These are phyloP conservation scores for Lasiodiplodia citricola DNA, from an alignment of 2,329 filamentous ascomycete genomes.

Conservation along the genomic window DNA sequence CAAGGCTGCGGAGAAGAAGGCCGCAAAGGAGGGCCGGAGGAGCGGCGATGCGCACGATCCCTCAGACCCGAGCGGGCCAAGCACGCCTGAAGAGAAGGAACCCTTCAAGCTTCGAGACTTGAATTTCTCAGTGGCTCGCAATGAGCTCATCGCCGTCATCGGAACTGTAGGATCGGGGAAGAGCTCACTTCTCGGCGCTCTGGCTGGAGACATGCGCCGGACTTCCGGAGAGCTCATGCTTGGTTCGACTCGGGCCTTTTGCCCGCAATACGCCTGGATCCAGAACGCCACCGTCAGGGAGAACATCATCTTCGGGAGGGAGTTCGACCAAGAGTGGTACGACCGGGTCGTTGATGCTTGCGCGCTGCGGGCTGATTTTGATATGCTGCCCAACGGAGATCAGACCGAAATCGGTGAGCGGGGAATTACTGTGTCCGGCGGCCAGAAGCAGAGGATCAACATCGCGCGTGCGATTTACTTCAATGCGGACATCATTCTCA, in stretches of 20 bases:
- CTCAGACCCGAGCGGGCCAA: slow-evolving; percentile 31
- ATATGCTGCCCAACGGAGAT: slow-evolving; percentile 91
- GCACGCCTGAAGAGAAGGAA: slow-evolving; percentile 51
- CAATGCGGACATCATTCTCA: slow-evolving; percentile 65
- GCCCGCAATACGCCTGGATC: slow-evolving; percentile 97
- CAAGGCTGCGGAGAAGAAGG: slow-evolving; percentile 45
- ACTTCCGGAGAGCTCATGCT: slow-evolving; percentile 75
- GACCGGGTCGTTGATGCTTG: slow-evolving; percentile 83
- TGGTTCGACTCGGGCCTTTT: slow-evolving; percentile 84
- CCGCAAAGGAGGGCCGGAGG: slow-evolving; percentile 53
- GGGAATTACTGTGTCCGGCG: slow-evolving; percentile 93
- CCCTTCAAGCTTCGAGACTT: slow-evolving; percentile 76
- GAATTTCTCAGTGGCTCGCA: slow-evolving; percentile 70
- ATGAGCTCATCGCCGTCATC: slow-evolving; percentile 84
- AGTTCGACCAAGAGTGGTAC: slow-evolving; percentile 76
- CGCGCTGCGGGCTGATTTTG: slow-evolving; percentile 81
- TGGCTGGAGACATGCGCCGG: slow-evolving; percentile 93
- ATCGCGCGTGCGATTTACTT: slow-evolving; percentile 81
- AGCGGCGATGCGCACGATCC: slow-evolving; percentile 42
- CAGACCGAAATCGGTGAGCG: slow-evolving; percentile 92
- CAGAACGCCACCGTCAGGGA: slow-evolving; percentile 87
- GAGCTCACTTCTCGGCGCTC: slow-evolving; percentile 82
- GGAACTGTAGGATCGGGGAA: slow-evolving; percentile 90
- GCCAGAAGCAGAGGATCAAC: slow-evolving; percentile 93
- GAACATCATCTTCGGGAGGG: slow-evolving; percentile 90